These are phyloP conservation scores for Parmelia sp. DNA, from an alignment of 495 filamentous ascomycete genomes.

Conservation along the genomic window DNA sequence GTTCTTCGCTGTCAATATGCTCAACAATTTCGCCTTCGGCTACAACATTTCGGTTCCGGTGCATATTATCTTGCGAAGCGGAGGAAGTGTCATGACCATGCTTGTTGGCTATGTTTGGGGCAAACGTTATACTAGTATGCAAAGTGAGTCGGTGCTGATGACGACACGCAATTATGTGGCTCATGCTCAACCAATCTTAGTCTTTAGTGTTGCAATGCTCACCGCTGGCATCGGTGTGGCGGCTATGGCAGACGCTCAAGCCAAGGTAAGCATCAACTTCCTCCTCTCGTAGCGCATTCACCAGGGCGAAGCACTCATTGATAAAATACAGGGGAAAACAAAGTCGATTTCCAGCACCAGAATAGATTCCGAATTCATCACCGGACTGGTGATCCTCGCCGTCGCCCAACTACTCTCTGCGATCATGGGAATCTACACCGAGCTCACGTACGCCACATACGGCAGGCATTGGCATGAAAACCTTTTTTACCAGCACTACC, in stretches of 20 bases:
- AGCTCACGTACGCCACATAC: constrained; percentile 77
- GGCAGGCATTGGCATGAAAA: constrained; percentile 93
- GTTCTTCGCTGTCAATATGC: constrained; percentile 83
- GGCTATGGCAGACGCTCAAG: constrained; percentile 79
- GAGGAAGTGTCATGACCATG: constrained; percentile 92
- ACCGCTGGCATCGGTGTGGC: constrained; percentile 80
- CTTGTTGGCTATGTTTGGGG: constrained; percentile 75
- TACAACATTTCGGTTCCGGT: constrained; percentile 95
- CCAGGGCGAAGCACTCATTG: neutral
- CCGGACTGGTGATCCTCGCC: constrained; percentile 76
- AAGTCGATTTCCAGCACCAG: constrained; percentile 12
- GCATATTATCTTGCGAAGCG: constrained; percentile 93
- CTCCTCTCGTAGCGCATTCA: neutral
- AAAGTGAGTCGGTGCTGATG: constrained; percentile 32
- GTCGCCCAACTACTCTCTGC: constrained; percentile 85
- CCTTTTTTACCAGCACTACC: constrained; percentile 83
- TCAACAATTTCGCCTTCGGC: constrained; percentile 97
- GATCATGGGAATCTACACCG: constrained; percentile 90
- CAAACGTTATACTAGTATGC: constrained; percentile 72
- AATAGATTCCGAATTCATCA: constrained; percentile 46
- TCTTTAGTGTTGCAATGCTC: constrained; percentile 70
- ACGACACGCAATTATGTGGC: neutral
- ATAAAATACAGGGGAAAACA: constrained; percentile 28
- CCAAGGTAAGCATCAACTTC: constrained; percentile 54
- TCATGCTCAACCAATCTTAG: constrained; percentile 19